Evolutionary conservation across 176 grass and related monocot genomes (phyloP), one percentile per base, ranked within the genome.

Genomic region (Calamus simplicifolius): DNA sequence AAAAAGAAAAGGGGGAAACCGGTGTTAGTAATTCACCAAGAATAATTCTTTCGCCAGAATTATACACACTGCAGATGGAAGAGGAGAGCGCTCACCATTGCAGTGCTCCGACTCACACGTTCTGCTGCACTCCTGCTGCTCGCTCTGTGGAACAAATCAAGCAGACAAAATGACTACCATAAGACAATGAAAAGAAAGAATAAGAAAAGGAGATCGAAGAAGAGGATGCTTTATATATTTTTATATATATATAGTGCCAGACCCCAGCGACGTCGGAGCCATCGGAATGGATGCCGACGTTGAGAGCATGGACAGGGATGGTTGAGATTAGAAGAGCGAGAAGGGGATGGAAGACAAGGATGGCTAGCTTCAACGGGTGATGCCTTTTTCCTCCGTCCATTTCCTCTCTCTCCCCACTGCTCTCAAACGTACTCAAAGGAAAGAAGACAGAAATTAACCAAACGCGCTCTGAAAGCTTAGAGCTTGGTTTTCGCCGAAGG

Each of bases 21-120:
- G 1, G 12, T 43, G 8, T 13, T 23, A 4, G 18, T 14, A 13
- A 29, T 68, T 18, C 8, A 27, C 2, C 18, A 6, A 48, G 18
- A 7, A 3, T 21, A 7, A 3, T 21, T 15, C 5, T 14, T 19
- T 19, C 18, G 5, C 16, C 16, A 31, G 51, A 8, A 66, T 17
- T 59, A 25, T 16, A 12, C 4, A 14, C 7, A 58, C 28, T 51
- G 5, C 19, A 70, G 15, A 5, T 31, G 27, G 55, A 64, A 48
- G 15, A 50, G 8, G 8, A 12, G 35, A 43, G 35, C 8, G 8
- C 63, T 31, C 73, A 77, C 92, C 72, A 6, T 29, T 5, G 78
- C 92, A 97, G 61, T 82, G 75, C 25, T 81, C 50, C 18, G 93
- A 97, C 57, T 85, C 76, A 75, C 92, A 97, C 50, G 35, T 77